phyloP scores from a whole-genome alignment of 805 yeast genomes.

The Yarrowia sp. region DNA sequence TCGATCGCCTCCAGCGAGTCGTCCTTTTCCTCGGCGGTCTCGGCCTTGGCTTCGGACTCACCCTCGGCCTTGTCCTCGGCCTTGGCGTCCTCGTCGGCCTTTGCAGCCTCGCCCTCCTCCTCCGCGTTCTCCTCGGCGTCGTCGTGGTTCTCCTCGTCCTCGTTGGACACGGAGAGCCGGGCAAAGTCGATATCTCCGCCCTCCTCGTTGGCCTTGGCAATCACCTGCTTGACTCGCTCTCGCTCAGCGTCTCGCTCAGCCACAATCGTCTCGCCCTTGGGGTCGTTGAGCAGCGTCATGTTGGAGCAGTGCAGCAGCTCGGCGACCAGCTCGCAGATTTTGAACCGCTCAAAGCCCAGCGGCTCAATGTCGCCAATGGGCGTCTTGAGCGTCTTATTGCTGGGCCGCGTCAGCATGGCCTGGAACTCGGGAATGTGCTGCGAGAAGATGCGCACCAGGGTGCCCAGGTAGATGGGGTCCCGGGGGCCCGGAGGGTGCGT shows the following conservation, averaged over 20 bases:
- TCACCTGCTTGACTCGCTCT: constrained; percentile 54
- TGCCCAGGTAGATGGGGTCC: constrained; percentile 92
- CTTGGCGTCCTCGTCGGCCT: background rate
- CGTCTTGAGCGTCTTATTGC: constrained; percentile 56
- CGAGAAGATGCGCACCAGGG: constrained; percentile 78
- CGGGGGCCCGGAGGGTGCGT: constrained; percentile 92
- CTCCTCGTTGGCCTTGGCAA: constrained; percentile 44
- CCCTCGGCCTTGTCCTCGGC: background rate
- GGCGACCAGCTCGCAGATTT: constrained; percentile 89
- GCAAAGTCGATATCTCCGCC: constrained; percentile 41
- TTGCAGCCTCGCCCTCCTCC: constrained; percentile 5
- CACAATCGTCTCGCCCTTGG: constrained; percentile 70
- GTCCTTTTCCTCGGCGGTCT: constrained; percentile 43
- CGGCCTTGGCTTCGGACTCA: background rate
- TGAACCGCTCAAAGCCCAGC: constrained; percentile 88
- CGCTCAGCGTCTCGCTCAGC: constrained; percentile 73
- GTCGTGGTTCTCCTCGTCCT: constrained; percentile 39
- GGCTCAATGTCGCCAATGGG: constrained; percentile 75
- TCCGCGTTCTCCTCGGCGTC: constrained; percentile 15
- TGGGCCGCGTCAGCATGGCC: constrained; percentile 58
- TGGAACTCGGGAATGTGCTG: constrained; percentile 74
- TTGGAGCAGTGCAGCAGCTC: constrained; percentile 97
- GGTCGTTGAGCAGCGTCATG: constrained; percentile 88
- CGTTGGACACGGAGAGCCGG: constrained; percentile 46
- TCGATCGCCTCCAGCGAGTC: constrained; percentile 50